Evolutionary conservation across 495 filamentous ascomycete genomes (phyloP), one percentile per base, ranked within the genome.

Genomic region (Barbatosphaeria neglecta): DNA sequence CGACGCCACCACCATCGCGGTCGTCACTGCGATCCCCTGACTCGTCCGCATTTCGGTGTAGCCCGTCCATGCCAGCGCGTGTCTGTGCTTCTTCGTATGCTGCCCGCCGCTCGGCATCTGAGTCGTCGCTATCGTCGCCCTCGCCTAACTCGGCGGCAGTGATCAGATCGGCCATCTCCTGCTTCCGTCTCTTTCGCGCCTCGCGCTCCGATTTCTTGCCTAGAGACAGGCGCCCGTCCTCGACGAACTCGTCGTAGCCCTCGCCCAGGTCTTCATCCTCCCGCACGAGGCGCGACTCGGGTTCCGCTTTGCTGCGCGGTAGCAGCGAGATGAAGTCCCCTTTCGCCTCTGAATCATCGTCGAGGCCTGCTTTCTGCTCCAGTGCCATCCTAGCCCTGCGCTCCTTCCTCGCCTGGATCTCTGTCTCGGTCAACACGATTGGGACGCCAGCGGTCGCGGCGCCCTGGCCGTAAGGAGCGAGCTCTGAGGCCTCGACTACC

Each of bases 181-280:
- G 75, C 23, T 84, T 75, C 6, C 86, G 76, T 23, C 74, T 75
- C 25, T 69, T 70, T 22, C 76, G 72, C 18, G 84, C 80, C 45
- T 85, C 86, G n/a, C 77, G 74, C 65, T 93, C 86, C 4, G 89
- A 87, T 48, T 83, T 83, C 53, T 73, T 77, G 35, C 88, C 86
- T 0, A 97, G 73, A 2, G 86, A 74, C 10, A 95, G 77, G 23
- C 76, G 76, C 15, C 83, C 88, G 58, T 95, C 90, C 17, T 89
- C 83, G 15, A 90, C 83, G 52, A 85, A 95, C 48, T 95, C 87
- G 44, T 94, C 90, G 59, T 94, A 95, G 3, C 89, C 89, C 66
- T 98, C 92, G 24, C 81, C 83, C n/a, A 96, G 77, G 57, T 95
- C 87, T 57, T 97, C 92, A 56, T 96, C 90, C 44, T 95, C 89